phyloP scores from a whole-genome alignment of 2,329 filamentous ascomycete genomes.

The Dactylellina drechsleri region DNA sequence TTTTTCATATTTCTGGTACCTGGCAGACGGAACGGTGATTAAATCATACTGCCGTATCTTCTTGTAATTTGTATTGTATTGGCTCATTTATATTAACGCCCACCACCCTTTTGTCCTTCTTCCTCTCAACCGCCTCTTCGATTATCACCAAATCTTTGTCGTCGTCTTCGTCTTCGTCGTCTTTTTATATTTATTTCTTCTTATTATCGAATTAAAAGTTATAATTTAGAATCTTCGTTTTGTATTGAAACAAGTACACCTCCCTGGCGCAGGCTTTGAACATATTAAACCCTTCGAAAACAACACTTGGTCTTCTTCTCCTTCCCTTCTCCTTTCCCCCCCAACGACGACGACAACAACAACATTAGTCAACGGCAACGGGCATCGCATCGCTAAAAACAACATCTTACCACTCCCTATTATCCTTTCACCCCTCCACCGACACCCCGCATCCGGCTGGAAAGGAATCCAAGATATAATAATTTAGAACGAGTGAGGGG shows the following conservation, averaged over 20 bases:
- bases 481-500: background rate
- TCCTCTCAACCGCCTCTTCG: too few species aligned
- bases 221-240: background rate
- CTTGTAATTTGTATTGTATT: too few species aligned
- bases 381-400: constrained; percentile 36
- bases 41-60: background rate
- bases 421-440: background rate
- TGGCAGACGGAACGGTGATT: background rate
- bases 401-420: constrained; percentile 16
- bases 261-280: background rate
- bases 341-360: background rate
- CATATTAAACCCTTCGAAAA: constrained; percentile 20
- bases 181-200: background rate
- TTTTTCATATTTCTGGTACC: too few species aligned
- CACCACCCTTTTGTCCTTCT: background rate
- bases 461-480: background rate
- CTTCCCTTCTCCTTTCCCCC: background rate
- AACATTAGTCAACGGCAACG: constrained; percentile 10
- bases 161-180: background rate
- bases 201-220: too few species aligned
- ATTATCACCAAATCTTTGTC: background rate
- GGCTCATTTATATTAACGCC: background rate
- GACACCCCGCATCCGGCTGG: constrained; percentile 6
- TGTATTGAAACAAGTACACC: background rate
- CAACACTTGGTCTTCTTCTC: background rate